Conservation (phyloP, 2,329 filamentous ascomycete genomes). For the Beauveria brongniartii region DNA sequence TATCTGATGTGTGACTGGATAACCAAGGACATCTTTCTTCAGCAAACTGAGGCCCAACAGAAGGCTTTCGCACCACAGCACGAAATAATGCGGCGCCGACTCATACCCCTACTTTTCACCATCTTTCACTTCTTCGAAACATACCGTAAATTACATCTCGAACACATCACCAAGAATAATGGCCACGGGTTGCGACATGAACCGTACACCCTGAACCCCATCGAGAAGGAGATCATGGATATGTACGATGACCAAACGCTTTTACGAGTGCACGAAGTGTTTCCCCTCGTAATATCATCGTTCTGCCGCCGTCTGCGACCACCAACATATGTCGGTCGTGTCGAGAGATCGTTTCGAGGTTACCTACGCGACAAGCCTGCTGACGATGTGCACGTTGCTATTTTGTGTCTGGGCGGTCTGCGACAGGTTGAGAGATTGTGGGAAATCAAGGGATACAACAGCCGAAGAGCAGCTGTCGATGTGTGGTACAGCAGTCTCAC, state of each 20-base stretch:
- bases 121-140: conserved; percentile 62
- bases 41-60: conserved; percentile 46
- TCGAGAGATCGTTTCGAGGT: conserved; percentile 55
- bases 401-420: conserved; percentile 52
- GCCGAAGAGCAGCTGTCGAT: conserved; percentile 50
- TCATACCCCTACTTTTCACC: conserved; percentile 57
- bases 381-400: conserved; percentile 54
- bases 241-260: conserved; percentile 59
- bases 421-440: conserved; percentile 56
- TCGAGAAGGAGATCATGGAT: conserved; percentile 53
- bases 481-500: conserved; percentile 48
- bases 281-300: conserved; percentile 55
- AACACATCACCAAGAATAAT: conserved; percentile 44
- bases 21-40: conserved; percentile 56
- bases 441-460: conserved; percentile 60
- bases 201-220: conserved; percentile 54
- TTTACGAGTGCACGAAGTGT: conserved; percentile 55
- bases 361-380: conserved; percentile 55
- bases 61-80: conserved; percentile 52
- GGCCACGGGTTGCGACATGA: conserved; percentile 42
- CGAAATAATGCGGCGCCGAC: conserved; percentile 55
- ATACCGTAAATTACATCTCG: conserved; percentile 50
- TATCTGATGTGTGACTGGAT: conserved; percentile 56
- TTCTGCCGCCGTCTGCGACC: conserved; percentile 55
- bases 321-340: conserved; percentile 54